Percentiles rank a stretch among this genome's conserved stretches.
Evolutionary conservation across 2,329 filamentous ascomycete genomes (phyloP).

Genomic region (Diaporthe eres): DNA sequence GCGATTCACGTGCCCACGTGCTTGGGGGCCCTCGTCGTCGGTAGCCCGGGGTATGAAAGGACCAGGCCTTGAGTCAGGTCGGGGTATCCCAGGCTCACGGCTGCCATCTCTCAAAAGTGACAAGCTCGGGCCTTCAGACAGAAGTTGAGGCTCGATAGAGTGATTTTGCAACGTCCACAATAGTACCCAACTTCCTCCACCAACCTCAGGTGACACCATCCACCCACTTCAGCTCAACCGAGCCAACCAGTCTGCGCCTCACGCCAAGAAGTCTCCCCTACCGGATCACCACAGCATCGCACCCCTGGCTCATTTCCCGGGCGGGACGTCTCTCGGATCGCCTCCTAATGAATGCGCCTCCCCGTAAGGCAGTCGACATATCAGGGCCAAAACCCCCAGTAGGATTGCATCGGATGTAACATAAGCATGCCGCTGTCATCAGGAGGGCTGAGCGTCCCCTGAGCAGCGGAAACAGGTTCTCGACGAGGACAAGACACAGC

Average conservation of each 20-base stretch:
- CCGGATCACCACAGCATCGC: constrained; percentile 11
- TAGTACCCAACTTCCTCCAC: background rate
- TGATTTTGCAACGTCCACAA: constrained; percentile 13
- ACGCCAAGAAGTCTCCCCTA: constrained; percentile 27
- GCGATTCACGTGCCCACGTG: constrained; percentile 20
- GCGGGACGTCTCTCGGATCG: constrained; percentile 11
- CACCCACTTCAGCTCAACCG: background rate
- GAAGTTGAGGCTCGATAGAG: constrained; percentile 19
- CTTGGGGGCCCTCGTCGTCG: constrained; percentile 10
- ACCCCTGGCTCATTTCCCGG: constrained; percentile 32
- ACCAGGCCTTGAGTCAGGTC: constrained; percentile 28
- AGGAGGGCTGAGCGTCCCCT: constrained; percentile 1
- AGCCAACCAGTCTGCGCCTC: constrained; percentile 20
- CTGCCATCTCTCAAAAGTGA: background rate
- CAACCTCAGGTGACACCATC: constrained; percentile 12
- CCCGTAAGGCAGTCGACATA: constrained; percentile 24
- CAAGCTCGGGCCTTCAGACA: constrained; percentile 1
- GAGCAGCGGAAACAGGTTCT: background rate
- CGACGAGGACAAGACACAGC: background rate
- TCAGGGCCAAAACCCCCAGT: background rate
- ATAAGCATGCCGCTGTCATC: background rate
- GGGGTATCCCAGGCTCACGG: constrained; percentile 10
- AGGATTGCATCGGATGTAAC: constrained; percentile 7
- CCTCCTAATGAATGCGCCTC: constrained; percentile 18
- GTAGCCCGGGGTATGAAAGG: constrained; percentile 10